phyloP scores from a whole-genome alignment of 192 early-diverging fungal species.

The Gamsiella multidivaricata region DNA sequence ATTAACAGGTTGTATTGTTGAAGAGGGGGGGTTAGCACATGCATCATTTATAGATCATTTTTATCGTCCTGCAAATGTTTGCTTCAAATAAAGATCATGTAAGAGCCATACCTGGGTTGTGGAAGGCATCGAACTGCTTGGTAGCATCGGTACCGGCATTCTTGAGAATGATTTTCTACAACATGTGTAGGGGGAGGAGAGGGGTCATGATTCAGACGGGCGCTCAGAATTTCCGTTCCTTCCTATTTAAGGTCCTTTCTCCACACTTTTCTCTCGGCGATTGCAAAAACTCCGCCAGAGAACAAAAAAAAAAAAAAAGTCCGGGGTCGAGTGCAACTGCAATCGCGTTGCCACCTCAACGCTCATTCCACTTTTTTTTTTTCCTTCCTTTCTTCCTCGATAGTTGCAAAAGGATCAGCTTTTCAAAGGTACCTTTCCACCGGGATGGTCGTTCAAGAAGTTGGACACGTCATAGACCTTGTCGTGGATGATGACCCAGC shows the following conservation, averaged over 20 bases:
- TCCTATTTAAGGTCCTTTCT: neutral
- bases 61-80: too few relatives aligned
- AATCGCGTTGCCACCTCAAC: too few relatives aligned
- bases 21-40: too few relatives aligned
- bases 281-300: slow-evolving; percentile 6
- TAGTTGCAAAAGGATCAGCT: neutral
- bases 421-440: slow-evolving; percentile 53
- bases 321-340: neutral
- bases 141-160: slow-evolving; percentile 83
- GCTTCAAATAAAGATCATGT: neutral
- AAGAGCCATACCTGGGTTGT: slow-evolving; percentile 62
- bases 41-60: too few relatives aligned
- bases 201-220: too few relatives aligned
- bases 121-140: slow-evolving; percentile 90
- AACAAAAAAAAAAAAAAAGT: slow-evolving; percentile 7
- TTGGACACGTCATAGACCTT: slow-evolving; percentile 73
- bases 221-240: slow-evolving; percentile 2
- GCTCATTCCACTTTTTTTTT: neutral
- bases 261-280: neutral
- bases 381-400: neutral
- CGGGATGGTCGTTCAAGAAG: slow-evolving; percentile 70
- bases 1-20: too few relatives aligned
- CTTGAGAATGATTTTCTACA: slow-evolving; percentile 79
- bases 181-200: neutral
- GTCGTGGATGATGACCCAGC: slow-evolving; percentile 73